These are phyloP conservation scores for Russula dissimulans DNA, from an alignment of 768 basidiomycete species.

Conservation along the genomic window DNA sequence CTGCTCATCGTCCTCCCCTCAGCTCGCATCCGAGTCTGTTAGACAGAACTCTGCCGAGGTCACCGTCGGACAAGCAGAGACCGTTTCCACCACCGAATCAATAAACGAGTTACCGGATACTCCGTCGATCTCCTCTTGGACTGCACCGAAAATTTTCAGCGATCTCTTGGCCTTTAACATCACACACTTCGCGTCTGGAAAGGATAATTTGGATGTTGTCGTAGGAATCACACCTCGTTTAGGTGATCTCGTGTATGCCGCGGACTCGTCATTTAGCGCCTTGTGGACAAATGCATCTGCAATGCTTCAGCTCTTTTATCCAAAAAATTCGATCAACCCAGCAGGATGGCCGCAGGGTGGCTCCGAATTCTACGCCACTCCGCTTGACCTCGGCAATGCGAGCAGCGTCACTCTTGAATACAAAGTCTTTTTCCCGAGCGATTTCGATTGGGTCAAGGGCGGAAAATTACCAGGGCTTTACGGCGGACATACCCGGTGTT, in stretches of 20 bases:
- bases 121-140: constrained; percentile 3
- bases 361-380: constrained; percentile 55
- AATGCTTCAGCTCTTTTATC: constrained; percentile 57
- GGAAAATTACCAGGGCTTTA: constrained; percentile 83
- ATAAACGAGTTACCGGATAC: neutral
- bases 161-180: constrained; percentile 14
- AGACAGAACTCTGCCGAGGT: neutral
- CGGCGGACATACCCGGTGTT: constrained; percentile 58
- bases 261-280: constrained; percentile 13
- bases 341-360: constrained; percentile 50
- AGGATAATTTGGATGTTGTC: constrained; percentile 10
- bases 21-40: neutral
- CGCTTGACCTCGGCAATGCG: constrained; percentile 38
- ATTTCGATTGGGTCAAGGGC: constrained; percentile 70
- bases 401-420: constrained; percentile 52
- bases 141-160: neutral
- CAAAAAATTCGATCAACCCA: constrained; percentile 61
- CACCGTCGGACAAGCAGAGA: neutral
- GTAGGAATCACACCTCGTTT: constrained; percentile 7
- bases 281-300: constrained; percentile 30
- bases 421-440: constrained; percentile 64
- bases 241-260: neutral
- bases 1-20: neutral
- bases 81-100: neutral
- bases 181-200: constrained; percentile 14